Conservation (phyloP, 345 rosid genomes). For the Salix viminalis region DNA sequence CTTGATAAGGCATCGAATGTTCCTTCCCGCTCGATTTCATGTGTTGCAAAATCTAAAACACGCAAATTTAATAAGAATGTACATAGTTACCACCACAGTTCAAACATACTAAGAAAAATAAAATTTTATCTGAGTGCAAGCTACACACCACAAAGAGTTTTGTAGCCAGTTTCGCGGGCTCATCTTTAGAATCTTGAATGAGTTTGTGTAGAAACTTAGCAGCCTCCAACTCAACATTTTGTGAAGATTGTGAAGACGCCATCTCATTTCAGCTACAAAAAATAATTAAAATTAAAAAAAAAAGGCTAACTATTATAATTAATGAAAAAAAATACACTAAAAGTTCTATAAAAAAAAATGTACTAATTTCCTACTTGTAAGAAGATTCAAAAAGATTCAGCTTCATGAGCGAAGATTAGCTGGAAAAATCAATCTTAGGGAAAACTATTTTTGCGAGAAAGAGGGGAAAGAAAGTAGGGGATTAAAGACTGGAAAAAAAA, state of each 20-base stretch:
- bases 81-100: constrained; percentile 7
- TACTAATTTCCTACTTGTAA: not conserved
- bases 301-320: not conserved
- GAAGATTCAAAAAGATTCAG: not conserved
- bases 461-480: not conserved
- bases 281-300: not conserved
- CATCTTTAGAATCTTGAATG: constrained; percentile 94
- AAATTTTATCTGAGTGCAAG: constrained; percentile 1
- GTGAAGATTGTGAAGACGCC: constrained; percentile 56
- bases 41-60: constrained; percentile 81
- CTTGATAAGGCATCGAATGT: constrained; percentile 98
- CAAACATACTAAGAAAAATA: not conserved
- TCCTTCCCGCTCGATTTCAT: constrained; percentile 98
- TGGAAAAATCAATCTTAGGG: not conserved
- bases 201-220: constrained; percentile 98
- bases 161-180: constrained; percentile 89
- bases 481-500: not conserved
- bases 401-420: not conserved
- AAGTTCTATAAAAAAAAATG: not conserved
- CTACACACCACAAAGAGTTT: constrained; percentile 77
- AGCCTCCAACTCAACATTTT: constrained; percentile 93
- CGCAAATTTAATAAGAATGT: not conserved
- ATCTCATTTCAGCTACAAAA: constrained; percentile 36
- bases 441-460: not conserved
- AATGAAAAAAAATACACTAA: not conserved